Conservation (phyloP, 306 rosid species). For the Senna tora region DNA sequence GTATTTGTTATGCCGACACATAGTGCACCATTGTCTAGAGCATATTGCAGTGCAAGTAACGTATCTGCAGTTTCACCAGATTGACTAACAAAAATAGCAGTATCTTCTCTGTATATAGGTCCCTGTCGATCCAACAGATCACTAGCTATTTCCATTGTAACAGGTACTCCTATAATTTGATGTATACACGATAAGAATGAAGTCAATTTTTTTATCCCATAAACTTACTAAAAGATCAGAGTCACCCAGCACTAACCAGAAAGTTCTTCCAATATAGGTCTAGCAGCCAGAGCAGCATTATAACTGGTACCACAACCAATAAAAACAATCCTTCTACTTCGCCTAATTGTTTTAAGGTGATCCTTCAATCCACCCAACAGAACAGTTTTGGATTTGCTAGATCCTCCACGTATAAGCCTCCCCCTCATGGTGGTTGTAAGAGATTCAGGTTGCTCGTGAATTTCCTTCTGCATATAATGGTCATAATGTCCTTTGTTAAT, state of each 20-base stretch:
- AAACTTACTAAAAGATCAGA: conserved; percentile 26
- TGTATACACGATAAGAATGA: conserved; percentile 24
- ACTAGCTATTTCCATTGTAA: conserved; percentile 98
- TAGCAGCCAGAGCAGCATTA: conserved; percentile 97
- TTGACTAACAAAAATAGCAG: conserved; percentile 96
- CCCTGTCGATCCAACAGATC: conserved; percentile 97
- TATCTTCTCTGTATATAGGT: conserved; percentile 94
- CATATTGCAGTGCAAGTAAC: conserved; percentile 87
- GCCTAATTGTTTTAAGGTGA: conserved; percentile 95
- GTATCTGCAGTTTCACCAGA: conserved; percentile 99
- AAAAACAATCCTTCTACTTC: conserved; percentile 90
- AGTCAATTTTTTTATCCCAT: conserved; percentile 18
- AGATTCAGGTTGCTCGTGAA: conserved; percentile 95
- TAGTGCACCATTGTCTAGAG: conserved; percentile 90
- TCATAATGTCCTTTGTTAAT: conserved; percentile 90
- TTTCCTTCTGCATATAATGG: conserved; percentile 99
- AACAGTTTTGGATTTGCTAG: conserved; percentile 83
- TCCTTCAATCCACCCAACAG: conserved; percentile 95
- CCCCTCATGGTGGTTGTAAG: conserved; percentile 98
- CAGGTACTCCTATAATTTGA: conserved; percentile 78
- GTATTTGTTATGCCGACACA: conserved; percentile 97
- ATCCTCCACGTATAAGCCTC: conserved; percentile 77
- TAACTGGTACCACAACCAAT: conserved; percentile 99
- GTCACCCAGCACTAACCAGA: conserved; percentile 66
- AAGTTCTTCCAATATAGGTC: conserved; percentile 98